phyloP scores from a whole-genome alignment of 2,329 filamentous ascomycete species.

The Tricladium varicosporioides region DNA sequence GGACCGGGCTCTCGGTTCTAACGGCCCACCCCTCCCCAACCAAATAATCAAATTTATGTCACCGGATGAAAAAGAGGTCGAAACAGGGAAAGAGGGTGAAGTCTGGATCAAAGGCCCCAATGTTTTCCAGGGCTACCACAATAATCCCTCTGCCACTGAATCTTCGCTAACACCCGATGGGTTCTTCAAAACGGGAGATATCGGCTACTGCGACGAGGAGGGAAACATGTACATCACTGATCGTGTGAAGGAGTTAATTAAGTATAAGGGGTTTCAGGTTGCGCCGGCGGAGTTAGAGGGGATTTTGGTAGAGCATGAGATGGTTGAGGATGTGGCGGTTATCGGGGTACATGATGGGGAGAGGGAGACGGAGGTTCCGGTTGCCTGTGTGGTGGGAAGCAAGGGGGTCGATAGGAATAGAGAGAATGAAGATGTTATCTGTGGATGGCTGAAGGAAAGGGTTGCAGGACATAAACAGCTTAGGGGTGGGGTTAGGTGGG shows the following conservation, averaged over 20 bases:
- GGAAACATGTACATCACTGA: conserved; percentile 88
- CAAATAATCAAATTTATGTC: conserved; percentile 9
- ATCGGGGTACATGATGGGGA: conserved; percentile 56
- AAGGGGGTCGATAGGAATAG: conserved; percentile 30
- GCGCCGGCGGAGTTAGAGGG: conserved; percentile 62
- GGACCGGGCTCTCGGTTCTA: conserved; percentile 7
- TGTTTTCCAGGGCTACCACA: conserved; percentile 53
- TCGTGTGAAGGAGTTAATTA: conserved; percentile 66
- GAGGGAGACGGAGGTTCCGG: conserved; percentile 65
- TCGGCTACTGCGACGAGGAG: conserved; percentile 70
- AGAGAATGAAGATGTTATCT: conserved; percentile 43
- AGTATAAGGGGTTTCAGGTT: conserved; percentile 65
- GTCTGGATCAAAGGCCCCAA: conserved; percentile 64
- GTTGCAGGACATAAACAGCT: conserved; percentile 66
- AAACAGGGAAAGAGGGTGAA: conserved; percentile 61
- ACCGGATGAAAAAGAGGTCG: conserved; percentile 10
- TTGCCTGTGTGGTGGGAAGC: conserved; percentile 57
- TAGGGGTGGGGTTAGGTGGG: conserved; percentile 63
- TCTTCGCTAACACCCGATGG: conserved; percentile 70
- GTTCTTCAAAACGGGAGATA: conserved; percentile 78
- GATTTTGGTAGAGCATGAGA: conserved; percentile 40
- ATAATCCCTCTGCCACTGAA: conserved; percentile 64
- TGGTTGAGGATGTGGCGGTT: conserved; percentile 51
- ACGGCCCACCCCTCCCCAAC: conserved; percentile 11
- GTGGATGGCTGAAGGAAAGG: conserved; percentile 54